Evolutionary conservation across 176 grass and related monocot genomes (phyloP), one percentile per base, ranked within the genome.

Genomic region (Urochloa ruziziensis): DNA sequence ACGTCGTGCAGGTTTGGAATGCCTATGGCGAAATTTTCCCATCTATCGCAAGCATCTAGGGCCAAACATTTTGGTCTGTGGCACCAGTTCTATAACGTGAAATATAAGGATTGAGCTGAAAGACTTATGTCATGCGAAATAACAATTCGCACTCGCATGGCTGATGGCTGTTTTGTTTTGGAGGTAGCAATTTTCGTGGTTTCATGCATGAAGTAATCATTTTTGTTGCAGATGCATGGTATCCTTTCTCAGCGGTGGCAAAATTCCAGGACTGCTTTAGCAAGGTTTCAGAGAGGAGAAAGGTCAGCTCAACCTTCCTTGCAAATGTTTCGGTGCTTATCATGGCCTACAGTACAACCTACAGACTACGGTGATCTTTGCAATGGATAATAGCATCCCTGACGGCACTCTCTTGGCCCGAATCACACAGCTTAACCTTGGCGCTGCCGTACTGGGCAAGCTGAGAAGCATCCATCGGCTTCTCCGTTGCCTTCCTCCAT

Each of bases 361-460:
- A 43, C 40, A 10, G 40, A 1, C 35, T 74, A 56, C 16, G 66
- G 2, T 3, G 67, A 83, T 52, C 73, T 82, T 90, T 93, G 77
- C 91, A 90, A 68, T 87, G 68, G 32, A 87, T 54, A 68, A 90
- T 81, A 18, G 81, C 84, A 25, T 87, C 91, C 32, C 40, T 64
- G 77, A 90, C 78, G 14, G 67, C 90, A 58, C 17, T 63, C 49
- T 89, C 82, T 46, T 67, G 40, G 42, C 78, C 58, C 9, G 28
- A 44, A 66, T 86, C 79, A 73, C 64, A 25, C 43, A 44, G n/a
- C 23, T 70, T 70, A 16, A 68, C 80, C 19, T 74, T 81, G 70
- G 29, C 21, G 58, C n/a, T 18, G 35, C 82, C 0, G n/a, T 4
- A 34, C 28, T 87, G 69, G 16, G 51, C 70, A 29, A 5, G 56